Base-by-base conservation (phyloP, 2,329 filamentous ascomycete genomes). In the Arthroderma sp. region DNA sequence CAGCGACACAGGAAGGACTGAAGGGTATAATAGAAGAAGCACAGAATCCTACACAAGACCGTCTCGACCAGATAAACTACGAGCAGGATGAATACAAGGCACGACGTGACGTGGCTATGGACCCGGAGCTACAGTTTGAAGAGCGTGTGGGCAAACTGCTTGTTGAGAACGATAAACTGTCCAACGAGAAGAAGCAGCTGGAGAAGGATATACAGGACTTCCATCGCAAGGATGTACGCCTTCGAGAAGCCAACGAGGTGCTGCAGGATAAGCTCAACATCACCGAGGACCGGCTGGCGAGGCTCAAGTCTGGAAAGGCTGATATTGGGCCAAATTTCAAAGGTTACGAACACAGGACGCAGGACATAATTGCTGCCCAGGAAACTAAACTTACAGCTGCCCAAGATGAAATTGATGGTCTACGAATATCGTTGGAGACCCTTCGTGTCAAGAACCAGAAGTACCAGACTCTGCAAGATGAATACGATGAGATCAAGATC, bases 281-380 rank as follows among this genome's bases (percentile, higher is more conserved):
- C 17, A 73, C 74, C 1, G 71, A 75, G 70, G 80, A 72, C 72
- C 76, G 67, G 63, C 75, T 69, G 71, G 81, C 73, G 73, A 81
- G 66, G 71, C 75, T 69, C 75, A 72, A 74, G 57, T 74, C 74
- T n/a, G 74, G 73, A 15, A 73, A 75, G 56, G 73, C 71, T 8
- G 73, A 74, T 47, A 58, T 69, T 74, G 68, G 80, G 73, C 66
- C 77, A 73, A 72, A 70, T 61, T 68, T 67, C 55, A 73, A 70
- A 62, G 70, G 69, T 1, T 59, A 74, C 37, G 71, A 70, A 70
- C 77, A 54, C 38, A 58, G 59, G 72, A 86, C 63, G 76, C 84
- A 88, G 67, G 79, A 85, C 58, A 75, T 88, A 54, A 90, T 91
- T 65, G 82, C 83, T 39, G 79, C 77, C 23, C 81, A 88, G 63